Conservation (phyloP, 371 early-diverging fungal species). For the Blakeslea trispora region DNA sequence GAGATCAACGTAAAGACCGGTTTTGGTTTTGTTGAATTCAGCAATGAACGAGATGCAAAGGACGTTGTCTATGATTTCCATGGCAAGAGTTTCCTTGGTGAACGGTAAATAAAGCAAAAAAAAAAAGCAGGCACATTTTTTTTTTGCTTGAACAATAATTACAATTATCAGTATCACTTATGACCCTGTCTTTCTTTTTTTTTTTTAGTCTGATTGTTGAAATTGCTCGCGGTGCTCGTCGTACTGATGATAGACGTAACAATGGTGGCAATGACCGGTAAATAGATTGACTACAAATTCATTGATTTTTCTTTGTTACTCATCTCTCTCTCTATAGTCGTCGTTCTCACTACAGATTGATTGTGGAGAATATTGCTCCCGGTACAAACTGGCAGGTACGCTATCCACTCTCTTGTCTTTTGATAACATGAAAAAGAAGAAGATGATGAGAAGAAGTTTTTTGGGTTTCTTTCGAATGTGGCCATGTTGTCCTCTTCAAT, state of each 20-base stretch:
- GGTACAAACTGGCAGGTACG: slow-evolving; percentile 85
- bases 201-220: slow-evolving; percentile 69
- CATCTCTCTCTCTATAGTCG: slow-evolving; percentile 30
- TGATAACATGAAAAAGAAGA: background rate
- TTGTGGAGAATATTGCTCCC: slow-evolving; percentile 71
- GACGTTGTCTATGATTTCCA: slow-evolving; percentile 76
- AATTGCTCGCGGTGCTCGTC: slow-evolving; percentile 70
- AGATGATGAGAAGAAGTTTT: slow-evolving; percentile 9
- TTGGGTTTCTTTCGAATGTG: background rate
- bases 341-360: slow-evolving; percentile 64
- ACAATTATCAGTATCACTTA: no score
- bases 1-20: slow-evolving; percentile 76
- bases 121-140: background rate
- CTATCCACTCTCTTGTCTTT: slow-evolving; percentile 12
- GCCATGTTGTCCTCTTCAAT: slow-evolving; percentile 13
- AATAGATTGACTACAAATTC: no score
- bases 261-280: slow-evolving; percentile 39
- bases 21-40: slow-evolving; percentile 81
- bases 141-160: no score
- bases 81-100: slow-evolving; percentile 71
- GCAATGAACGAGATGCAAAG: slow-evolving; percentile 70
- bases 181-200: background rate
- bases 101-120: slow-evolving; percentile 55
- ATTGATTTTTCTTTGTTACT: no score
- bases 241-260: slow-evolving; percentile 49